phyloP scores from a whole-genome alignment of 192 early-diverging fungal species.

The Backusella psychrophila region DNA sequence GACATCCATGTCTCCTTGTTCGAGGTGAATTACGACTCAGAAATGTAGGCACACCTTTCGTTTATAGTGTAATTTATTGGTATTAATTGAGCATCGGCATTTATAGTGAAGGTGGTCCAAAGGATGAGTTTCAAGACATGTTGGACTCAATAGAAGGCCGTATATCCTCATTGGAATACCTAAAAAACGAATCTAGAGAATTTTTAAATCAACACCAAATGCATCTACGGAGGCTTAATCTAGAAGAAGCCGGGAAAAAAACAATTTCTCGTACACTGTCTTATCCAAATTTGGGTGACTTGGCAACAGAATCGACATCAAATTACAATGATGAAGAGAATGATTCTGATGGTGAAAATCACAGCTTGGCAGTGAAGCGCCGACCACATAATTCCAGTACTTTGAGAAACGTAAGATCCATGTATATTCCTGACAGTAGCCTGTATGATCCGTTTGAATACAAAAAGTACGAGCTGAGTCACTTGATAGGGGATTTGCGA shows the following conservation, averaged over 20 bases:
- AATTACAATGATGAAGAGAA: neutral
- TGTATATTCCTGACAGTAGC: constrained; percentile 17
- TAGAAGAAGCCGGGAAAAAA: neutral
- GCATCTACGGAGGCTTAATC: neutral
- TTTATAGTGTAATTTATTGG: neutral
- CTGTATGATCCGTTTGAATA: constrained; percentile 24
- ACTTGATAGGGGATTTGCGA: neutral
- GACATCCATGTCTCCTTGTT: constrained; percentile 32
- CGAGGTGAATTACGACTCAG: constrained; percentile 3
- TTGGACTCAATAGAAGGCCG: neutral
- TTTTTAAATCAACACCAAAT: constrained; percentile 3
- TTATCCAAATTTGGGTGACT: neutral
- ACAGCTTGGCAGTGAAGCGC: neutral
- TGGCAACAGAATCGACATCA: neutral
- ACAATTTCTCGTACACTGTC: neutral
- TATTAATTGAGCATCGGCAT: neutral
- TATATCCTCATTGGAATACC: neutral
- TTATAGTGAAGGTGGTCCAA: neutral
- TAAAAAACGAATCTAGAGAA: neutral
- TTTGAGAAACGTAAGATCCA: neutral
- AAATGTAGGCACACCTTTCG: neutral
- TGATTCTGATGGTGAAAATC: neutral
- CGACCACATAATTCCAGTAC: neutral
- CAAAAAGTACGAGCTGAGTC: constrained; percentile 11
- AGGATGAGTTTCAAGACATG: constrained; percentile 4